Percentiles rank a stretch among this genome's conserved stretches.
Conservation (phyloP, 2,329 filamentous ascomycete species). For the Colletotrichum sp. region DNA sequence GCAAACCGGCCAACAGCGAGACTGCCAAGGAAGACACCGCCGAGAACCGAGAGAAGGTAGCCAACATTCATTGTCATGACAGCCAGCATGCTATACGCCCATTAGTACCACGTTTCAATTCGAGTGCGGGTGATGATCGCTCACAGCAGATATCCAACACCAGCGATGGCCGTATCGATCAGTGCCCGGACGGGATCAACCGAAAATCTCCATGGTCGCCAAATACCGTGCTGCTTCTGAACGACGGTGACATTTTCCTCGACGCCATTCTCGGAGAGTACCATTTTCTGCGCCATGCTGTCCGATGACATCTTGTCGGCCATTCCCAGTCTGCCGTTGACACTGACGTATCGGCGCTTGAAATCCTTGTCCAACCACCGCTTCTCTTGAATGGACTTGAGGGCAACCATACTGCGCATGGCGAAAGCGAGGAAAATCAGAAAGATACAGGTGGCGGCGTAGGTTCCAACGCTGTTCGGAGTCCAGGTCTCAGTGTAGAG, state of each 20-base stretch:
- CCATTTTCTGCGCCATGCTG: constrained; percentile 66
- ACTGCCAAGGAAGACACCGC: constrained; percentile 85
- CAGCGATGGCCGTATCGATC: constrained; percentile 75
- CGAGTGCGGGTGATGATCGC: constrained; percentile 38
- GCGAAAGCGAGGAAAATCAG: constrained; percentile 76
- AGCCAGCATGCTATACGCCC: constrained; percentile 75
- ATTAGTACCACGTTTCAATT: background rate
- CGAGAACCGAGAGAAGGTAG: constrained; percentile 82
- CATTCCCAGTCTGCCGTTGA: constrained; percentile 67
- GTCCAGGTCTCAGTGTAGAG: constrained; percentile 74
- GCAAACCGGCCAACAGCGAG: constrained; percentile 77
- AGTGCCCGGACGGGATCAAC: constrained; percentile 77
- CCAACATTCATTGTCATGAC: constrained; percentile 91
- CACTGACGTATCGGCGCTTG: constrained; percentile 77
- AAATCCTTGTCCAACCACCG: constrained; percentile 75
- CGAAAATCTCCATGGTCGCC: constrained; percentile 79
- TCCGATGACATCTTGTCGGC: constrained; percentile 65
- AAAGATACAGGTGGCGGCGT: constrained; percentile 92
- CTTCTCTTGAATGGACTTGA: constrained; percentile 67
- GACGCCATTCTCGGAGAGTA: constrained; percentile 76
- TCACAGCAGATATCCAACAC: constrained; percentile 85
- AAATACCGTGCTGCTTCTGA: constrained; percentile 55
- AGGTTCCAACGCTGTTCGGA: constrained; percentile 70
- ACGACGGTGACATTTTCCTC: constrained; percentile 83
- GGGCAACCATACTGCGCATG: constrained; percentile 74